These are phyloP conservation scores for Tarenaya hassleriana DNA, from an alignment of 345 rosid genomes.

Conservation along the genomic window DNA sequence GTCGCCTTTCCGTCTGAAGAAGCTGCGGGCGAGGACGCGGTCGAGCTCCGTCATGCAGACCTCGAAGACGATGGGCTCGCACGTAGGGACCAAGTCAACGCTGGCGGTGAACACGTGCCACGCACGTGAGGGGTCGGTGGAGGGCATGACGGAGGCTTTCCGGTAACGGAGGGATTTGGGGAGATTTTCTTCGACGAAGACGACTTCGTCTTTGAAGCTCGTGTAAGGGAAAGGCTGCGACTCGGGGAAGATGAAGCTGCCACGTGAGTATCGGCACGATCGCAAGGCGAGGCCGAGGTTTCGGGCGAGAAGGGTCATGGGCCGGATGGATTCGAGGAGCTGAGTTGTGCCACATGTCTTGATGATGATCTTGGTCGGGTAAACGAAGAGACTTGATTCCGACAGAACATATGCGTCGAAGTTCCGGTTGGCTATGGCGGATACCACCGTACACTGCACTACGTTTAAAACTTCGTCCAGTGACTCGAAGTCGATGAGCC, in stretches of 20 bases:
- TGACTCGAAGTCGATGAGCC: conserved; percentile 65
- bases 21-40: conserved; percentile 47
- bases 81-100: conserved; percentile 28
- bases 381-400: conserved; percentile 89
- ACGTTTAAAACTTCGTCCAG: conserved; percentile 52
- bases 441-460: conserved; percentile 91
- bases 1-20: conserved; percentile 42
- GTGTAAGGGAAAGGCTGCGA: conserved; percentile 88
- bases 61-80: conserved; percentile 37
- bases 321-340: conserved; percentile 83
- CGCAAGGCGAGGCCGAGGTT: conserved; percentile 52
- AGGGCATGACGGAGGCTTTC: conserved; percentile 71
- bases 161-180: conserved; percentile 50
- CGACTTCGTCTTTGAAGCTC: conserved; percentile 72
- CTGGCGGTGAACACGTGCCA: conserved; percentile 89
- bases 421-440: conserved; percentile 76
- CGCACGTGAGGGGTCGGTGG: conserved; percentile 50
- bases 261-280: conserved; percentile 71
- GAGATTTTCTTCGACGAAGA: conserved; percentile 50
- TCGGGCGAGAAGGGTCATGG: conserved; percentile 53
- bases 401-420: conserved; percentile 94
- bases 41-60: conserved; percentile 97
- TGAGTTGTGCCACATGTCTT: conserved; percentile 99
- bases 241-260: conserved; percentile 84
- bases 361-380: conserved; percentile 91